Evolutionary conservation across 148 eudicot species (phyloP), one percentile per base, ranked within the genome.

Genomic region (Amaranthus hypochondriacus): DNA sequence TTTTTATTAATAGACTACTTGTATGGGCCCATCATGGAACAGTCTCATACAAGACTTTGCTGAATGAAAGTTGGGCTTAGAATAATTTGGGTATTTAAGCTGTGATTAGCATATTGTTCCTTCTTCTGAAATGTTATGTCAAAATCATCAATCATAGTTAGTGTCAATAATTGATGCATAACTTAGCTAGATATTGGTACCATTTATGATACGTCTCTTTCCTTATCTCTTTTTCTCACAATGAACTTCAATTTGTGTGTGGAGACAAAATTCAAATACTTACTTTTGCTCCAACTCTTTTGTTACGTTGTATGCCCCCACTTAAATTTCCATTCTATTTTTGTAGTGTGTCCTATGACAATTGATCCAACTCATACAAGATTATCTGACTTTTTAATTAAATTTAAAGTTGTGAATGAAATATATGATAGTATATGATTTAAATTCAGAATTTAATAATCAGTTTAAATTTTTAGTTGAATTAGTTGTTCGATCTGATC

Each of bases 81-180:
- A 28, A 28, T 28, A 28, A 2, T 28, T 28, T 28, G 39, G 39
- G 39, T 28, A 28, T 28, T 28, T 28, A 28, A 28, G 39, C 39
- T 28, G 2, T 28, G 39, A 28, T 28, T 28, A 28, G 39, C 39
- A 28, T 28, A 28, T 28, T 28, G 39, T 28, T 28, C 39, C 39
- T 28, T 14, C 5, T 44, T 43, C 18, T 65, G 15, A 65, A 28
- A 18, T 51, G 56, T 49, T 42, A 49, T 49, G 70, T 67, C 70
- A 67, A 49, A 14, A n/a, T 67, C 70, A 49, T 43, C 54, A 60
- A 60, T 60, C 63, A 60, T 60, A 60, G 63, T 60, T 21, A 18
- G 63, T 4, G 43, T 15, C 63, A 60, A 60, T 28, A 28, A 59
- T 59, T 59, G 10, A 59, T 59, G 44, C 5, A 44, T 8, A 59